Base-by-base conservation (phyloP, 2,329 filamentous ascomycete genomes). In the Phialophora expanda region DNA sequence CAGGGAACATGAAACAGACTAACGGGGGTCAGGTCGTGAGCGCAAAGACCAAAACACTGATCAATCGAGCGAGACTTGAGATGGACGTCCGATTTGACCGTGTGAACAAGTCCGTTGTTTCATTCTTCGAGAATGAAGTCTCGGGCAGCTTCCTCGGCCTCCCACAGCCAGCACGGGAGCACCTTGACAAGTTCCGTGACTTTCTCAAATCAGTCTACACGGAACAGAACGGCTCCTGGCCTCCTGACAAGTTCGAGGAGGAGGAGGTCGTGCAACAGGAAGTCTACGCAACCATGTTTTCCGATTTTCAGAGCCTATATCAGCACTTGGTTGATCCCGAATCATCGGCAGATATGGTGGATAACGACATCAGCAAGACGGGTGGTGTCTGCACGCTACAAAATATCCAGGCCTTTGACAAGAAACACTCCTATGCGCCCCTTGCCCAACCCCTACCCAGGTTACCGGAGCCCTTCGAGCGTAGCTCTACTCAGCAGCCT, bases 351-450 rank as follows among this genome's bases (percentile, higher is more conserved):
- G 56, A 51, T 28, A 77, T 85, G 44, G 78, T 77, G n/a, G 82
- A 81, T 60, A 84, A 87, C 0, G 79, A 82, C 7, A 78, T 83
- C 24, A 84, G 86, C 0, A 85, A 85, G 54, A 58, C 64, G 32
- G 89, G 89, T 4, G 90, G 90, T 0, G 86, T 93, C 7, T 91
- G 89, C 73, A 86, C 89, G 0, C 76, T 90, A 54, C 89, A 92
- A 71, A 87, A 87, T 58, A 80, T 94, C 3, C 80, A 86, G 62
- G 82, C 84, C 0, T 92, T 94, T 68, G 89, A 94, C 72, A 73
- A 76, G 26, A 81, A 85, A 24, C 84, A 89, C 69, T 82, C 82
- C 6, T 89, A 87, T 73, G 73, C 78, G 1, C 78, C 89, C 0
- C 80, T 92, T n/a, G 78, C 80, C 0, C 86, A 91, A 69, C 87